phyloP scores from a whole-genome alignment of 2,329 filamentous ascomycete species.

The Aureobasidium vineae region DNA sequence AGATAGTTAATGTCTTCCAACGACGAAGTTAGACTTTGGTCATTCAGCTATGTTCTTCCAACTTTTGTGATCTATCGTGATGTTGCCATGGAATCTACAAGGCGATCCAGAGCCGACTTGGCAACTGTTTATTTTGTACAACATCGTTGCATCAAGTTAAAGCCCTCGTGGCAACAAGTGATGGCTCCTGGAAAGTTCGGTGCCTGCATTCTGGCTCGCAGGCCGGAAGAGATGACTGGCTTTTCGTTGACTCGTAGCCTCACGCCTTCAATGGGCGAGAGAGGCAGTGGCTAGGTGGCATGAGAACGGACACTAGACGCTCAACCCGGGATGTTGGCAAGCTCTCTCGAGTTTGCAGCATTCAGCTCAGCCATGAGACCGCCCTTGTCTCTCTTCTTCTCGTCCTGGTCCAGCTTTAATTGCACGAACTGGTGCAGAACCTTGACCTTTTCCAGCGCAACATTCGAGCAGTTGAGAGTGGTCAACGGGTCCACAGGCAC shows the following conservation, averaged over 20 bases:
- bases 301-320: neutral
- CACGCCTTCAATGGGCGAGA: neutral
- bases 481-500: slow-evolving; percentile 74
- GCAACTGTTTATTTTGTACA: neutral
- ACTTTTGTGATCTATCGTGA: neutral
- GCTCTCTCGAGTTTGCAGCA: slow-evolving; percentile 72
- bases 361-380: slow-evolving; percentile 77
- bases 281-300: neutral
- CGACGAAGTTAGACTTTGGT: neutral
- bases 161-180: neutral
- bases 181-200: neutral
- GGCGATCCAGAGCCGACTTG: neutral
- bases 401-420: slow-evolving; percentile 70
- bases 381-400: slow-evolving; percentile 72
- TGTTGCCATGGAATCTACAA: neutral
- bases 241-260: slow-evolving; percentile 1
- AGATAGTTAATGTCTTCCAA: neutral
- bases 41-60: neutral
- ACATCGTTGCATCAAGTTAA: neutral
- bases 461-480: slow-evolving; percentile 71
- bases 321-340: slow-evolving; percentile 29
- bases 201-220: neutral
- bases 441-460: slow-evolving; percentile 76
- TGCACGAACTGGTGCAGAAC: slow-evolving; percentile 74
- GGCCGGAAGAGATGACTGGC: neutral